Conservation (phyloP, 2,329 filamentous ascomycete species). For the Bipolaris oryzae region DNA sequence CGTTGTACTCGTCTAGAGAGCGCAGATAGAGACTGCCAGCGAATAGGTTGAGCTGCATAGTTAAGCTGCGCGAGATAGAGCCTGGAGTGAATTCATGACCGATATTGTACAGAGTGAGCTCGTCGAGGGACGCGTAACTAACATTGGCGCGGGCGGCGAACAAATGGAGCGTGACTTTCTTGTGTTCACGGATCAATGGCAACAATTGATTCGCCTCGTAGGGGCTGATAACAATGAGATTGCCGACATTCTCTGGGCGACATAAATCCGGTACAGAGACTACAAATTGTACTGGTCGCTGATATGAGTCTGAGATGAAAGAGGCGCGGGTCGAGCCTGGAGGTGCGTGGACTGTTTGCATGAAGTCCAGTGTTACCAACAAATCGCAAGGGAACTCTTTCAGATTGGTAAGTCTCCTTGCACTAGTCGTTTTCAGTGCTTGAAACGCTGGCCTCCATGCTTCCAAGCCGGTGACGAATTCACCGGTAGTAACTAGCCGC, state of each 20-base stretch:
- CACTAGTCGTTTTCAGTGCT: slow-evolving; percentile 51
- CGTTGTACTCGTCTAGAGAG: slow-evolving; percentile 60
- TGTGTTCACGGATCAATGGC: slow-evolving; percentile 43
- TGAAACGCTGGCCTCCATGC: slow-evolving; percentile 57
- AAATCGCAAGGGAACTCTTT: slow-evolving; percentile 50
- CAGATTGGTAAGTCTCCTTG: slow-evolving; percentile 43
- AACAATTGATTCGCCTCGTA: slow-evolving; percentile 64
- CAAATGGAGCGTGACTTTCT: slow-evolving; percentile 54
- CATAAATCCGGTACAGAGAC: slow-evolving; percentile 38
- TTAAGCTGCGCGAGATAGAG: slow-evolving; percentile 36
- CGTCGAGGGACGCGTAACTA: slow-evolving; percentile 51
- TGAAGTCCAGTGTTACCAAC: slow-evolving; percentile 60
- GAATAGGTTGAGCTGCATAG: slow-evolving; percentile 66
- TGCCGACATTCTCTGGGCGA: not conserved
- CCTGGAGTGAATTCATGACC: slow-evolving; percentile 19
- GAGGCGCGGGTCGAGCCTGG: not conserved
- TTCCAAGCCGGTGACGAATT: slow-evolving; percentile 24
- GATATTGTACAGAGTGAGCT: slow-evolving; percentile 54
- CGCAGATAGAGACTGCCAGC: slow-evolving; percentile 70
- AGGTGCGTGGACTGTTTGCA: slow-evolving; percentile 50
- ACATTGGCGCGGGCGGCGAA: slow-evolving; percentile 58
- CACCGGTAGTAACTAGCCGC: slow-evolving; percentile 50
- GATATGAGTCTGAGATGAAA: slow-evolving; percentile 44
- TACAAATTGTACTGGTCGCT: slow-evolving; percentile 63
- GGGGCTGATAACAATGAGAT: slow-evolving; percentile 64